phyloP scores from a whole-genome alignment of 2,329 filamentous ascomycete species.

The Alternaria sp. region DNA sequence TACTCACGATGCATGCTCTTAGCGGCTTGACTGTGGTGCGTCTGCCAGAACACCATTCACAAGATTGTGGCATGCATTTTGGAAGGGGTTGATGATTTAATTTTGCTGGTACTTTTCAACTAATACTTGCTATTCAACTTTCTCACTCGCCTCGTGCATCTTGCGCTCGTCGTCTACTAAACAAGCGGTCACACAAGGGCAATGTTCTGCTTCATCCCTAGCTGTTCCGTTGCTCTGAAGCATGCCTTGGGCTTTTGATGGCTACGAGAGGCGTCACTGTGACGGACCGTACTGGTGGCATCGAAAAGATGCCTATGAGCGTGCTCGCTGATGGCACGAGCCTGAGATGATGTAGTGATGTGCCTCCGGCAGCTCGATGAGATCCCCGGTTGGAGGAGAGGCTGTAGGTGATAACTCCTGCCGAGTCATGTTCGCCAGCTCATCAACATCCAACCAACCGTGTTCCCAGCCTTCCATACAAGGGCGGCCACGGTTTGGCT shows the following conservation, averaged over 20 bases:
- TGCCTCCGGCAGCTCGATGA: conserved; percentile 10
- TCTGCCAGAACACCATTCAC: conserved; percentile 13
- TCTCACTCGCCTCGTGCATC: conserved; percentile 20
- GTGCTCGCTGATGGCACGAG: conserved; percentile 18
- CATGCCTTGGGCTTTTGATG: conserved; percentile 24
- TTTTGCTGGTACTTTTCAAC: conserved; percentile 15
- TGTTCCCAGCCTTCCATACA: conserved; percentile 16
- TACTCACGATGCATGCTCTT: conserved; percentile 31
- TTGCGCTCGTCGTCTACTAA: conserved; percentile 7
- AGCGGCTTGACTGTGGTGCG: conserved; percentile 27
- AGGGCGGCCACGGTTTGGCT: conserved; percentile 18
- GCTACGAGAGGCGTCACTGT: conserved; percentile 25
- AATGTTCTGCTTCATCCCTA: neutral
- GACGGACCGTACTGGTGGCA: conserved; percentile 22
- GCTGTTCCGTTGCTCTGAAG: conserved; percentile 2
- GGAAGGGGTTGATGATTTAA: conserved; percentile 20
- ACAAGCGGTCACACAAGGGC: conserved; percentile 1
- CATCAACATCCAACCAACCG: conserved; percentile 17
- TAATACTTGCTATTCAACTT: conserved; percentile 23
- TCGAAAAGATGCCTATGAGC: conserved; percentile 19
- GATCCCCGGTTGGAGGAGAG: conserved; percentile 7
- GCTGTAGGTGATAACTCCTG: conserved; percentile 4
- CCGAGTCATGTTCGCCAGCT: conserved; percentile 27
- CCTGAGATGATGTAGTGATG: conserved; percentile 11
- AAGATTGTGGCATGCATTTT: conserved; percentile 14